Conservation (phyloP, 495 filamentous ascomycete genomes). For the Zalerion maritima region DNA sequence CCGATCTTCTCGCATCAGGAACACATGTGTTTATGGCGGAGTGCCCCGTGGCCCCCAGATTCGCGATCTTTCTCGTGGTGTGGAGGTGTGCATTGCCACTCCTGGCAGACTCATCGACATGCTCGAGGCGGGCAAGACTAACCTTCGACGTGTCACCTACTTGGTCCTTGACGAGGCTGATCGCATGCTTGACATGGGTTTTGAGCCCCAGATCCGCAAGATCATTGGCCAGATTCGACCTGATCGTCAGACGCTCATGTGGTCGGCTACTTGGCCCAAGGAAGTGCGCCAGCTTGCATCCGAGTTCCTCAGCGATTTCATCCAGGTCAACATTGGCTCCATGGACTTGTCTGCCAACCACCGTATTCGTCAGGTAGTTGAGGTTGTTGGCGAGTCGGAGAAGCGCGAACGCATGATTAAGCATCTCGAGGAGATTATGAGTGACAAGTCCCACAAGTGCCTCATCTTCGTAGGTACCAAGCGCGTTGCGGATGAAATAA, state of each 20-base stretch:
- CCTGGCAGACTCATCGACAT: slow-evolving; percentile 97
- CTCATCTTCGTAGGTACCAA: slow-evolving; percentile 97
- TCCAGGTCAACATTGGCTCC: slow-evolving; percentile 98
- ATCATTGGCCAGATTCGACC: slow-evolving; percentile 95
- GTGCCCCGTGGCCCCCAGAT: slow-evolving; percentile 95
- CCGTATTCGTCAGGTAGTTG: slow-evolving; percentile 93
- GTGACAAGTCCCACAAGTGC: slow-evolving; percentile 75
- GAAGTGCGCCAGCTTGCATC: slow-evolving; percentile 91
- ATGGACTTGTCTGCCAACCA: slow-evolving; percentile 95
- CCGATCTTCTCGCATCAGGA: slow-evolving; percentile 93
- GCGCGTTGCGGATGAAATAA: slow-evolving; percentile 96
- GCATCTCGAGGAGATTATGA: slow-evolving; percentile 97
- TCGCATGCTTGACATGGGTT: slow-evolving; percentile 87
- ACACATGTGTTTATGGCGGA: slow-evolving; percentile 98
- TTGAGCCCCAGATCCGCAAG: slow-evolving; percentile 83
- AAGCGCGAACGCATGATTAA: slow-evolving; percentile 97
- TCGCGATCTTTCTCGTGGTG: slow-evolving; percentile 75
- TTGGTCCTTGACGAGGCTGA: slow-evolving; percentile 83
- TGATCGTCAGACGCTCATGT: slow-evolving; percentile 99
- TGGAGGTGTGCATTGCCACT: slow-evolving; percentile 89
- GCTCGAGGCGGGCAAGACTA: slow-evolving; percentile 93
- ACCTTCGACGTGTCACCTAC: slow-evolving; percentile 93
- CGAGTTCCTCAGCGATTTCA: slow-evolving; percentile 91
- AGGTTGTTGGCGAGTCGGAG: slow-evolving; percentile 89
- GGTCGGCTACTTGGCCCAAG: slow-evolving; percentile 99